Percentiles rank a stretch among this genome's conserved stretches.
Evolutionary conservation across 345 rosid genomes (phyloP).

Genomic region (Geranium rotundifolium): DNA sequence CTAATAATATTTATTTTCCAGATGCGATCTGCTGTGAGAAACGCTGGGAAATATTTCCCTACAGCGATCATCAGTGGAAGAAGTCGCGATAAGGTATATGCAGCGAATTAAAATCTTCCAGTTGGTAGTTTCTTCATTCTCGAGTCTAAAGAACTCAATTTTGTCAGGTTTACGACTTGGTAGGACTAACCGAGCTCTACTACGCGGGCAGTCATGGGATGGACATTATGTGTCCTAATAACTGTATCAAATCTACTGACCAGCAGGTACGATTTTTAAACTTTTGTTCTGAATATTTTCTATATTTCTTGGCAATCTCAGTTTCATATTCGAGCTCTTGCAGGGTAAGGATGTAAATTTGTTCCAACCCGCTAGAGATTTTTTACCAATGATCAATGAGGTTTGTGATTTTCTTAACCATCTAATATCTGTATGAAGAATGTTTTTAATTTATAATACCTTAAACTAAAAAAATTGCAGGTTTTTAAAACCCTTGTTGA

Average conservation of each 20-base stretch:
- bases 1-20: slow-evolving; percentile 24
- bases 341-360: slow-evolving; percentile 74
- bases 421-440: neutral
- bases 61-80: slow-evolving; percentile 96
- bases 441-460: too few relatives aligned
- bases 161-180: slow-evolving; percentile 60
- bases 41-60: slow-evolving; percentile 64
- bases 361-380: slow-evolving; percentile 90
- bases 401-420: slow-evolving; percentile 11
- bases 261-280: slow-evolving; percentile 31
- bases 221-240: slow-evolving; percentile 84
- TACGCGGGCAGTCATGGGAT: slow-evolving; percentile 99
- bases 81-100: slow-evolving; percentile 70
- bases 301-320: neutral
- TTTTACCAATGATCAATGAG: slow-evolving; percentile 70
- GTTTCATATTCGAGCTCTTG: neutral
- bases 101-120: neutral
- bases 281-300: neutral
- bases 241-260: slow-evolving; percentile 52
- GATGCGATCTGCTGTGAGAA: slow-evolving; percentile 90
- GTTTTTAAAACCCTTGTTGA: slow-evolving; percentile 68
- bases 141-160: slow-evolving; percentile 3
- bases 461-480: slow-evolving; percentile 24
- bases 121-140: neutral
- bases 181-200: slow-evolving; percentile 82